Evolutionary conservation across 2,329 filamentous ascomycete genomes (phyloP).

Genomic region (Verticillium nubilum): DNA sequence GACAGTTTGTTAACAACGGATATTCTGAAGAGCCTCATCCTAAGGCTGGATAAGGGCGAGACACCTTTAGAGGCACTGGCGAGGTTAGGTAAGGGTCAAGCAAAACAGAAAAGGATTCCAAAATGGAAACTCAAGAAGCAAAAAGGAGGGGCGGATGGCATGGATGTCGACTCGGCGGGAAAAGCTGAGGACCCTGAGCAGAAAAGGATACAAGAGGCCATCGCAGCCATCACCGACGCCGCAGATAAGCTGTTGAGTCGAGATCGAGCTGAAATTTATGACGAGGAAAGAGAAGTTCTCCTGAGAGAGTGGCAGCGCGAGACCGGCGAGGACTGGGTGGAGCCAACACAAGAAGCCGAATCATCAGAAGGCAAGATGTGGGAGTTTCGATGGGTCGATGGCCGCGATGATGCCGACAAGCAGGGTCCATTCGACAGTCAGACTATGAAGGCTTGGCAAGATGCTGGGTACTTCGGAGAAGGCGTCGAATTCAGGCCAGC

Average conservation of each 20-base stretch:
- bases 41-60: conserved; percentile 70
- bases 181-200: conserved; percentile 63
- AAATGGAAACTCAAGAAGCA: conserved; percentile 69
- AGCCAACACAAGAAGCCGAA: conserved; percentile 31
- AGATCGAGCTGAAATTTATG: conserved; percentile 86
- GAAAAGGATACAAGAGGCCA: conserved; percentile 61
- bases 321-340: conserved; percentile 78
- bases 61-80: conserved; percentile 84
- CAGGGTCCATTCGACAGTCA: conserved; percentile 83
- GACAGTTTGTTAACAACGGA: conserved; percentile 71
- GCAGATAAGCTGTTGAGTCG: conserved; percentile 81
- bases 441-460: conserved; percentile 88
- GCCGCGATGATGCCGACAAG: conserved; percentile 68
- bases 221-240: conserved; percentile 80
- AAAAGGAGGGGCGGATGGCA: conserved; percentile 47
- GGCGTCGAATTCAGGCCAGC: conserved; percentile 72
- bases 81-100: conserved; percentile 64
- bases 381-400: conserved; percentile 92
- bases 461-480: conserved; percentile 88
- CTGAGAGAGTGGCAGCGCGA: conserved; percentile 79
- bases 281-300: conserved; percentile 77
- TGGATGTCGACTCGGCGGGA: conserved; percentile 63
- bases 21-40: conserved; percentile 67
- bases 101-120: conserved; percentile 50
- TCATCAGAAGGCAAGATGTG: conserved; percentile 48